Percentiles rank a stretch among this genome's conserved stretches.
Conservation (phyloP, 768 basidiomycete species). For the Hericium alpestre region DNA sequence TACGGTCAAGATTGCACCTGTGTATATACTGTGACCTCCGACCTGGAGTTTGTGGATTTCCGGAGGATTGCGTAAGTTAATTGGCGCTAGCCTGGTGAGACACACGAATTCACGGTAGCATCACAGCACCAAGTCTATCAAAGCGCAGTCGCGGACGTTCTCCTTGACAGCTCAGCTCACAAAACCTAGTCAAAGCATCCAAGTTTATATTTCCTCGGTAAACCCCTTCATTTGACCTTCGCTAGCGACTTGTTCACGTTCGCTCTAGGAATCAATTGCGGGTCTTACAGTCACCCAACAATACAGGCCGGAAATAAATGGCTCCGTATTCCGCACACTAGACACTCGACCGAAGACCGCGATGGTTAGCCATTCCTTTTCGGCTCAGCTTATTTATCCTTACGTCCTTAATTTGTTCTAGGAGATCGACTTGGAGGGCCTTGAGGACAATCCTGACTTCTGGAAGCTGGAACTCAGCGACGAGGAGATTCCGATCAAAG, state of each 20-base stretch:
- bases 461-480: conserved; percentile 40
- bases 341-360: conserved; percentile 62
- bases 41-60: conserved; percentile 66
- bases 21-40: conserved; percentile 68
- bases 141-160: conserved; percentile 43
- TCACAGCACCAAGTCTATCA: conserved; percentile 58
- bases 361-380: conserved; percentile 28
- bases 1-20: conserved; percentile 48
- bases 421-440: conserved; percentile 56
- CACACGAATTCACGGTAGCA: not conserved
- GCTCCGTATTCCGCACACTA: conserved; percentile 51
- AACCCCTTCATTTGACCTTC: conserved; percentile 27
- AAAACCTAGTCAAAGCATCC: conserved; percentile 56
- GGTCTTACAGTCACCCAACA: conserved; percentile 44
- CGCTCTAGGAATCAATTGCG: conserved; percentile 53
- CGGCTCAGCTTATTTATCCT: not conserved
- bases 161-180: conserved; percentile 46
- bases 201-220: conserved; percentile 33
- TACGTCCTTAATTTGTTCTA: conserved; percentile 16
- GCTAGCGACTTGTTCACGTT: conserved; percentile 8
- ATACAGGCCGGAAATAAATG: conserved; percentile 47
- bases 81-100: not conserved
- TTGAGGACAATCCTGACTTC: conserved; percentile 61
- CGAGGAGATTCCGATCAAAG: conserved; percentile 21
- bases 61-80: conserved; percentile 58